Base-by-base conservation (phyloP, 1,139 yeast genomes). In the Saccharomycopsis crataegensis region DNA sequence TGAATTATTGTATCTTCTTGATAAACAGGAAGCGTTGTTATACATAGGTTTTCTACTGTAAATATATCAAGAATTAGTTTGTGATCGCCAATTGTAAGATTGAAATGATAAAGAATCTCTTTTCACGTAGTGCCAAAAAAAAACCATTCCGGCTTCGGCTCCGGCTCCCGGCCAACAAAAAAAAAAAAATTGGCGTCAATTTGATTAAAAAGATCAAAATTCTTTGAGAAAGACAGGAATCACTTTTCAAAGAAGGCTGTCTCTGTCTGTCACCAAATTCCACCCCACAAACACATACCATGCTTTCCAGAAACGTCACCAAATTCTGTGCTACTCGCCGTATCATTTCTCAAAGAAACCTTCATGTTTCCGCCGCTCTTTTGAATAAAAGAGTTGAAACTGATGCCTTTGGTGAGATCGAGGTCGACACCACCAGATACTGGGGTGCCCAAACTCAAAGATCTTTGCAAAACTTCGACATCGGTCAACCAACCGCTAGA, bases 391-490 rank as follows among this genome's bases (percentile, higher is more conserved):
- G 98, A 75, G 79, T 79, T 57, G 99, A 93, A 71, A 79, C 90
- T 57, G 99, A 93, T 71, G 97, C 98, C 52, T 93, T 93, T 67
- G 99, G 99, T 62, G 96, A 88, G 67, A 86, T 93, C 65, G 87
- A 87, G 66, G 98, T 91, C 52, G 95, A 90, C 57, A 73, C 79
- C 58, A 78, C 86, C 66, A 83, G 82, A 68, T 91, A 91, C 76
- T 91, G 96, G 88, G 98, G 99, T 58, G 98, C 99, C 46, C 99
- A 93, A 74, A 93, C 99, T 58, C 97, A 94, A 70, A 81, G 96
- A 71, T 85, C 98, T 12, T 78, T 83, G 64, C 86, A 84, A 72
- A 93, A 93, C 78, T 93, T 93, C 77, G 87, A 90, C 70, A 93
- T 93, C 65, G 99, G 99, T 61, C 98, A 97, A 55, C 76, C 78